Conservation (phyloP, 2,329 filamentous ascomycete genomes). For the Dryadomyces quercivorus region DNA sequence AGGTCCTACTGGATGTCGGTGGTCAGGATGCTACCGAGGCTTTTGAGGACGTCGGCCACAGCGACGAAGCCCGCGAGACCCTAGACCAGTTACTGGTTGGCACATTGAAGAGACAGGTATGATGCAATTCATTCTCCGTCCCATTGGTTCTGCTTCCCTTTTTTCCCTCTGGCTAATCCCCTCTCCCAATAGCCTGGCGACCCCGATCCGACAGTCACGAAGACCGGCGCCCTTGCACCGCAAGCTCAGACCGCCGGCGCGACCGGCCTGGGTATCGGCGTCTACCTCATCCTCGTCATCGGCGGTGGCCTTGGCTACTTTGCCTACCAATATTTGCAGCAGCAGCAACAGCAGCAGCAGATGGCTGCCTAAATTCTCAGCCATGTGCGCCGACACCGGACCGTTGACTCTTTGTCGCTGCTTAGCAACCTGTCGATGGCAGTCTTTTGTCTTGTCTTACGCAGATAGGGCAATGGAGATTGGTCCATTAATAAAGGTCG, state of each 20-base stretch:
- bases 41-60: constrained; percentile 98
- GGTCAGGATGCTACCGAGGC: constrained; percentile 96
- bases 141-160: neutral
- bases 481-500: neutral
- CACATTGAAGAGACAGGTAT: constrained; percentile 67
- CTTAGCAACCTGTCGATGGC: neutral
- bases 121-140: neutral
- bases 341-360: constrained; percentile 21
- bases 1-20: constrained; percentile 90
- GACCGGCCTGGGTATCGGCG: constrained; percentile 57
- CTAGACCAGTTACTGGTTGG: constrained; percentile 67
- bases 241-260: constrained; percentile 33
- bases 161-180: neutral
- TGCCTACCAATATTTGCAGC: constrained; percentile 76
- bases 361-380: neutral
- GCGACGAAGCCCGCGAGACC: constrained; percentile 93
- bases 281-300: constrained; percentile 71
- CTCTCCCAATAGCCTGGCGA: constrained; percentile 51
- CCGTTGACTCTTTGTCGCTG: neutral
- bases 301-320: constrained; percentile 68
- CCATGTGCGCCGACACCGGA: neutral
- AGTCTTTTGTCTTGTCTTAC: neutral
- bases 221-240: constrained; percentile 34
- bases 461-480: neutral
- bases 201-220: constrained; percentile 54